Evolutionary conservation across 805 yeast species (phyloP).

Genomic region (Ogataea ganodermae): DNA sequence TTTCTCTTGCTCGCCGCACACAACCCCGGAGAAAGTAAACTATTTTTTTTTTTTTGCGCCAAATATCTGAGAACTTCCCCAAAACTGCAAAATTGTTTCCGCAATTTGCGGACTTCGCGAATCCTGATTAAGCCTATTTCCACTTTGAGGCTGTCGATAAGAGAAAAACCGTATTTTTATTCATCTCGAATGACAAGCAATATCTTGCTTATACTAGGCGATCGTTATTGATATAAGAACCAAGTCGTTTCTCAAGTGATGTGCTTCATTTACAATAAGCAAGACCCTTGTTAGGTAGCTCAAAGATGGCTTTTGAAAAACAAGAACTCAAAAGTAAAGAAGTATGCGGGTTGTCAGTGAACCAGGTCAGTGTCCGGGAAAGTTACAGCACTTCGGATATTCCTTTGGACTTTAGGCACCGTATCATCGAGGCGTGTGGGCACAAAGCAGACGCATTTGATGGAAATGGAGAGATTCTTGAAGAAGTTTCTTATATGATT

Average conservation of each 20-base stretch:
- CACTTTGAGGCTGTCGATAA: not conserved
- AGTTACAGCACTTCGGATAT: not conserved
- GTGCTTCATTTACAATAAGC: not conserved
- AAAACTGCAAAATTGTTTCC: not conserved
- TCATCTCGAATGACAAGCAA: no score
- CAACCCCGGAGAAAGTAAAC: not conserved
- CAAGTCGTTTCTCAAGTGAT: not conserved
- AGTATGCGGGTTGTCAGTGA: not conserved
- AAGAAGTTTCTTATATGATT: slow-evolving; percentile 11
- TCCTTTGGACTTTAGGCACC: slow-evolving; percentile 1
- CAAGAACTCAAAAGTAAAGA: not conserved
- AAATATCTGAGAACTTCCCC: not conserved
- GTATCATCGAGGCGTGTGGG: slow-evolving; percentile 8
- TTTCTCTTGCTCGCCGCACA: not conserved
- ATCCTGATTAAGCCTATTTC: not conserved
- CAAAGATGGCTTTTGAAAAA: not conserved
- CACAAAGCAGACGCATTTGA: slow-evolving; percentile 1
- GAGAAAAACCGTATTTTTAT: not conserved
- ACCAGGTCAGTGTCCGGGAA: not conserved
- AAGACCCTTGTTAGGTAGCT: not conserved
- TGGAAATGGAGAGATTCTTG: not conserved
- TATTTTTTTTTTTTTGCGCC: not conserved
- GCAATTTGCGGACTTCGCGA: not conserved
- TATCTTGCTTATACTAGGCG: not conserved
- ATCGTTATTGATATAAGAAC: not conserved